These are phyloP conservation scores for Diaporthe sp. DNA, from an alignment of 2,329 filamentous ascomycete species.

Conservation along the genomic window DNA sequence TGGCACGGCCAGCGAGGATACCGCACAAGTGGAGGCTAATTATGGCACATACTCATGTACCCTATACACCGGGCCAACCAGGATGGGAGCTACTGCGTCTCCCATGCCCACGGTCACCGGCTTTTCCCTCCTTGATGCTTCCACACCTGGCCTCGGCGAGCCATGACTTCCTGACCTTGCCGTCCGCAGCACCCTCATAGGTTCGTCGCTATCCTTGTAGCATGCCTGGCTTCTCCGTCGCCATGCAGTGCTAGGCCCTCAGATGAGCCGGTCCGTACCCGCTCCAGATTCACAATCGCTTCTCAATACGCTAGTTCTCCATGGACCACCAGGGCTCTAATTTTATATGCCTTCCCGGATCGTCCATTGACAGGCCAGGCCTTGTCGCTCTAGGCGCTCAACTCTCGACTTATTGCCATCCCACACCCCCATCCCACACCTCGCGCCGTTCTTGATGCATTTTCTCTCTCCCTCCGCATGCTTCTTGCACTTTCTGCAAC, in stretches of 20 bases:
- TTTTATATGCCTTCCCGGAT: constrained; percentile 54
- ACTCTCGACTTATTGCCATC: constrained; percentile 52
- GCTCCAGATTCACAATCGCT: constrained; percentile 52
- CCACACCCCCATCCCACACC: constrained; percentile 46
- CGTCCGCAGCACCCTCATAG: constrained; percentile 37
- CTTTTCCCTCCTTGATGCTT: constrained; percentile 46
- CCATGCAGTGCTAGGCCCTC: constrained; percentile 49
- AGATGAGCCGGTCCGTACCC: constrained; percentile 56
- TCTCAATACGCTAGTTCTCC: constrained; percentile 50
- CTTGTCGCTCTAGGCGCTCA: constrained; percentile 54
- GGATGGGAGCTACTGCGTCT: constrained; percentile 46
- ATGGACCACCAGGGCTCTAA: constrained; percentile 55
- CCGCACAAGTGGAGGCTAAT: constrained; percentile 39
- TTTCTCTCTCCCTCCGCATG: constrained; percentile 34
- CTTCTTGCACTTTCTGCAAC: constrained; percentile 32
- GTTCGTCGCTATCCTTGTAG: constrained; percentile 45
- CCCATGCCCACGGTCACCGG: constrained; percentile 46
- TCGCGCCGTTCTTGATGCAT: constrained; percentile 36
- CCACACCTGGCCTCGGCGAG: constrained; percentile 45
- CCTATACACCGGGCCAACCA: constrained; percentile 37
- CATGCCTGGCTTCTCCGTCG: constrained; percentile 34
- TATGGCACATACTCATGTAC: constrained; percentile 38
- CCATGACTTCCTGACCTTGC: constrained; percentile 26
- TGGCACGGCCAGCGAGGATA: constrained; percentile 11
- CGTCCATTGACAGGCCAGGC: constrained; percentile 56